Conservation (phyloP, 1,284 basidiomycete species). For the Boletus sp. region DNA sequence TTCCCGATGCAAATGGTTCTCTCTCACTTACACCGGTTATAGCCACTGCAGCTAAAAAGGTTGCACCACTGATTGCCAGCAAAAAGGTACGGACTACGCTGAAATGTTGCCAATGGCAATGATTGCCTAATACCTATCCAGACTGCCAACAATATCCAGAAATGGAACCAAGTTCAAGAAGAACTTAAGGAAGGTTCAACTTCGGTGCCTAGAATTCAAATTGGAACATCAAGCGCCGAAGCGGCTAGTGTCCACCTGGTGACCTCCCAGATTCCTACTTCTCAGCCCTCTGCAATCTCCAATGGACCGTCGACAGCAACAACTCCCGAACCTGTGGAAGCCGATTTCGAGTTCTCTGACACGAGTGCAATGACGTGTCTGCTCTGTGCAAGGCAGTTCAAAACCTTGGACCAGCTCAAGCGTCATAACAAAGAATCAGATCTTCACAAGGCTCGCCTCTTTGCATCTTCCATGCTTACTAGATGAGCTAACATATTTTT, state of each 20-base stretch:
- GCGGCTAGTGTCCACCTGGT: neutral
- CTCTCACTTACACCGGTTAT: constrained; percentile 26
- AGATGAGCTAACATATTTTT: constrained; percentile 31
- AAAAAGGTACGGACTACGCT: constrained; percentile 68
- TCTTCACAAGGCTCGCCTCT: constrained; percentile 78
- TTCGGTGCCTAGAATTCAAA: constrained; percentile 21
- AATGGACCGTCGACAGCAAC: constrained; percentile 27
- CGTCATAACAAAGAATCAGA: constrained; percentile 89
- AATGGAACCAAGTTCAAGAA: constrained; percentile 92
- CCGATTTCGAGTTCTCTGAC: constrained; percentile 77
- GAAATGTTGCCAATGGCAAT: neutral
- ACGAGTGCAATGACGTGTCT: constrained; percentile 71
- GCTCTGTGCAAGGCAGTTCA: constrained; percentile 90
- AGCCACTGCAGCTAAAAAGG: constrained; percentile 67
- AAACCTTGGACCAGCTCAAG: constrained; percentile 74
- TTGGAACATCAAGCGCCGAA: constrained; percentile 13
- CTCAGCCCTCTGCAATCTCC: constrained; percentile 22
- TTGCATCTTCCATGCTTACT: constrained; percentile 25
- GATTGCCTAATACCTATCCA: constrained; percentile 30
- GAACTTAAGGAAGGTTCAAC: constrained; percentile 57
- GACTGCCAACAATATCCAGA: constrained; percentile 86
- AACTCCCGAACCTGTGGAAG: constrained; percentile 41
- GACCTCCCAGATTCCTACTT: constrained; percentile 6
- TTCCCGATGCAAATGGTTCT: constrained; percentile 12
- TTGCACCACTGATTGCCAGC: constrained; percentile 80